Conservation (phyloP, 495 filamentous ascomycete genomes). For the Xylaria grammica region DNA sequence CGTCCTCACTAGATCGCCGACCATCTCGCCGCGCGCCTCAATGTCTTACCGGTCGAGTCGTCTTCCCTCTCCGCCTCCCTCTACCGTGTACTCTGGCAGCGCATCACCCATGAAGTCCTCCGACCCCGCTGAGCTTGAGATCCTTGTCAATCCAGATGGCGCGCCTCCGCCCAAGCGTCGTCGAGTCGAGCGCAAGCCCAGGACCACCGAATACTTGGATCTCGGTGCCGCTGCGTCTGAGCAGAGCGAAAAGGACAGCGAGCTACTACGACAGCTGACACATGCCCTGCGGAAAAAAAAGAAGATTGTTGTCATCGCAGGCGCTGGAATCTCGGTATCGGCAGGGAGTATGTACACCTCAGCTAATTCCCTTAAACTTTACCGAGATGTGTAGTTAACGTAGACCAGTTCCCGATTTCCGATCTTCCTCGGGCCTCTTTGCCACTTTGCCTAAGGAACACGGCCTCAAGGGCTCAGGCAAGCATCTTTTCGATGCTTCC, state of each 20-base stretch:
- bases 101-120: constrained; percentile 48
- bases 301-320: constrained; percentile 96
- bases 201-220: constrained; percentile 78
- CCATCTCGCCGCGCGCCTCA: constrained; percentile 39
- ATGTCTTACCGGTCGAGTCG: constrained; percentile 28
- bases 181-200: constrained; percentile 70
- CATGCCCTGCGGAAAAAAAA: constrained; percentile 83
- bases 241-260: constrained; percentile 50
- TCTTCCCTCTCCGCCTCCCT: constrained; percentile 53
- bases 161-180: constrained; percentile 75
- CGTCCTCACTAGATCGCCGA: constrained; percentile 59
- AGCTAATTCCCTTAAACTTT: not conserved
- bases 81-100: constrained; percentile 45
- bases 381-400: too few species aligned
- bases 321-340: constrained; percentile 94
- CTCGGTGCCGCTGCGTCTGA: constrained; percentile 54
- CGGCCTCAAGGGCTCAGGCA: constrained; percentile 90
- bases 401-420: constrained; percentile 87
- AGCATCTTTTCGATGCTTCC: constrained; percentile 95
- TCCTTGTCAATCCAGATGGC: constrained; percentile 63
- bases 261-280: constrained; percentile 68
- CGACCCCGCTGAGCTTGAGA: constrained; percentile 43
- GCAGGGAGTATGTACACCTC: constrained; percentile 79
- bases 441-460: constrained; percentile 80
- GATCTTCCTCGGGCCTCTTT: constrained; percentile 88